phyloP scores from a whole-genome alignment of 1,284 basidiomycete species.

The Apiotrichum siamense region DNA sequence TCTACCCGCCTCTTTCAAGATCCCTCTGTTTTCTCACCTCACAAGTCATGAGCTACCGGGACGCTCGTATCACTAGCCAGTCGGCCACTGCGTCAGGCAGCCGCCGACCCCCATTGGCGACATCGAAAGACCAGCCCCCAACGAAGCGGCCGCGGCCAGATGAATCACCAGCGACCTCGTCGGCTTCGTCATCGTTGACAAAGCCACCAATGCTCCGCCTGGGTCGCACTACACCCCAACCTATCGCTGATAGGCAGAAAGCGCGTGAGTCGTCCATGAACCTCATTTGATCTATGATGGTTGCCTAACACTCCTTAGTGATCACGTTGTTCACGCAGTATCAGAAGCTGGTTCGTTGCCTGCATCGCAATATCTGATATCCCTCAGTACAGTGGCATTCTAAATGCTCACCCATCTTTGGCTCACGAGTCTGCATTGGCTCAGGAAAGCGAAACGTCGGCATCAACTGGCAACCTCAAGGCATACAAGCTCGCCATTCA shows the following conservation, averaged over 20 bases:
- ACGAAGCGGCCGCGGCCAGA: too few relatives aligned
- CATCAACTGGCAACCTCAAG: conserved; percentile 27
- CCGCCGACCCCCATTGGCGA: too few relatives aligned
- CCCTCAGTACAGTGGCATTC: conserved; percentile 30
- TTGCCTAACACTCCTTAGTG: conserved; percentile 15
- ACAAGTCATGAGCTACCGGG: too few relatives aligned
- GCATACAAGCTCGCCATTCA: conserved; percentile 44
- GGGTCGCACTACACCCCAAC: conserved; percentile 24
- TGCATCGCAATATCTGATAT: not conserved
- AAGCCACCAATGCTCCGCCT: conserved; percentile 21
- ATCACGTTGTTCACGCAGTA: conserved; percentile 36
- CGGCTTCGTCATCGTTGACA: not conserved
- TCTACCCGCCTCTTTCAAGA: too few relatives aligned
- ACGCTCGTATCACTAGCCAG: too few relatives aligned
- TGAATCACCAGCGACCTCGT: too few relatives aligned
- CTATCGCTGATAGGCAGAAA: conserved; percentile 36
- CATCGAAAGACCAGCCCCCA: too few relatives aligned
- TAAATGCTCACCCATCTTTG: conserved; percentile 25
- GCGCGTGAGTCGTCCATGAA: conserved; percentile 20
- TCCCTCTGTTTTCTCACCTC: too few relatives aligned
- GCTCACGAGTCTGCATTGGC: conserved; percentile 32
- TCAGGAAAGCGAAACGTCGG: conserved; percentile 39
- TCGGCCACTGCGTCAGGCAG: too few relatives aligned
- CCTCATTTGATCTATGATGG: too few relatives aligned
- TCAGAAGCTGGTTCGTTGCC: conserved; percentile 29